These are phyloP conservation scores for Chlamydomonas eustigma DNA, from an alignment of 139 green algal genomes.

Conservation along the genomic window DNA sequence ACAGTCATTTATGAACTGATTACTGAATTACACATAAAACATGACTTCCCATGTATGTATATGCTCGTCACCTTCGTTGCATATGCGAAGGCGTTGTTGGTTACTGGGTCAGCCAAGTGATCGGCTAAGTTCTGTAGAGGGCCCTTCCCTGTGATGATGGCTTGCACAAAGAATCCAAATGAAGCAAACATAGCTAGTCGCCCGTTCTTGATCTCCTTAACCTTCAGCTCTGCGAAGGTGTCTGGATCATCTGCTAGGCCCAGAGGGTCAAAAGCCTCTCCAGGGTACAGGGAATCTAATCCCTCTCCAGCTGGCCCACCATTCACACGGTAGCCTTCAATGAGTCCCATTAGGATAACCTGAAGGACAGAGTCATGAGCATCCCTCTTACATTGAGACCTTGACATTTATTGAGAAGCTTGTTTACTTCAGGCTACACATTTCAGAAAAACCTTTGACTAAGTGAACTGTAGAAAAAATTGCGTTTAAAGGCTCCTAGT, in stretches of 20 bases:
- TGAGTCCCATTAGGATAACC: slow-evolving; percentile 79
- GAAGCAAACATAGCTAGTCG: slow-evolving; percentile 77
- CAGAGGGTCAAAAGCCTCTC: slow-evolving; percentile 85
- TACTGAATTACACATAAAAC: no score
- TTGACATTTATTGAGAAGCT: slow-evolving; percentile 26
- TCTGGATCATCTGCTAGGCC: slow-evolving; percentile 92
- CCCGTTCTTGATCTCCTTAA: slow-evolving; percentile 94
- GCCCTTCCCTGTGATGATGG: slow-evolving; percentile 70
- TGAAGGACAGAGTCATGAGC: slow-evolving; percentile 22
- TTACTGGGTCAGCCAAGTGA: slow-evolving; percentile 71
- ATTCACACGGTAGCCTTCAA: slow-evolving; percentile 84
- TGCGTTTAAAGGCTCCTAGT: not conserved
- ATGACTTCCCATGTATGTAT: no score
- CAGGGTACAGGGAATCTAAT: slow-evolving; percentile 73
- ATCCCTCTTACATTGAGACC: no score
- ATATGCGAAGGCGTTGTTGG: slow-evolving; percentile 63
- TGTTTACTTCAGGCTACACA: not conserved
- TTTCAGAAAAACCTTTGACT: not conserved
- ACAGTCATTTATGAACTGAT: no score
- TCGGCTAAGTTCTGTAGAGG: slow-evolving; percentile 57
- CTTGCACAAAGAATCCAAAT: slow-evolving; percentile 53
- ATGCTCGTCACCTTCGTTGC: slow-evolving; percentile 62
- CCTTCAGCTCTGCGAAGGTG: slow-evolving; percentile 81
- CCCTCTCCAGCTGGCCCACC: slow-evolving; percentile 67
- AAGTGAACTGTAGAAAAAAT: not conserved